Percentiles rank a stretch among this genome's conserved stretches.
These are phyloP conservation scores for Thelonectria discophora DNA, from an alignment of 2,329 filamentous ascomycete genomes.

Conservation along the genomic window DNA sequence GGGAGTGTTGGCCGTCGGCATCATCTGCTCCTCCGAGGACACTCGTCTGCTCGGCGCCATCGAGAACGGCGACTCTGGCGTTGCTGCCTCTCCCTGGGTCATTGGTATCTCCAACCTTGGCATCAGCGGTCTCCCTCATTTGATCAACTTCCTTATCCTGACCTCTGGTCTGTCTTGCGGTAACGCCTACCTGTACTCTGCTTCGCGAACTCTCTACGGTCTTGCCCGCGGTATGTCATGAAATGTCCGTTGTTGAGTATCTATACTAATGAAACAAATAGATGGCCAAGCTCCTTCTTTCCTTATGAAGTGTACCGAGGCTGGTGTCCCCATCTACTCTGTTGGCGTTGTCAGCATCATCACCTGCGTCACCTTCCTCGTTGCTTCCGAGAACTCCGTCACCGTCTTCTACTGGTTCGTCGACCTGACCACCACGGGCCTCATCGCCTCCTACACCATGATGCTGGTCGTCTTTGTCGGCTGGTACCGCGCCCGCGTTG, in stretches of 20 bases:
- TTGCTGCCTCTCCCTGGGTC: constrained; percentile 67
- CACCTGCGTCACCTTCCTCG: constrained; percentile 60
- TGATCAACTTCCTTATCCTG: constrained; percentile 70
- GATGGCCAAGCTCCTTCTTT: constrained; percentile 58
- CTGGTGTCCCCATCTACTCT: constrained; percentile 66
- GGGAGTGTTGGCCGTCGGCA: constrained; percentile 63
- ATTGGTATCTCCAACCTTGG: constrained; percentile 65
- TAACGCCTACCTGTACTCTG: constrained; percentile 59
- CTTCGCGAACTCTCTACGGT: constrained; percentile 57
- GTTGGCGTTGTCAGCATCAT: constrained; percentile 59
- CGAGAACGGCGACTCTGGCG: constrained; percentile 62
- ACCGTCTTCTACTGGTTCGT: constrained; percentile 62
- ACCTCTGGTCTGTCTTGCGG: constrained; percentile 57
- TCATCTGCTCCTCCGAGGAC: constrained; percentile 63
- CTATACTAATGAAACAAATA: constrained; percentile 16
- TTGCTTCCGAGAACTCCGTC: constrained; percentile 56
- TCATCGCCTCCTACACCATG: constrained; percentile 64
- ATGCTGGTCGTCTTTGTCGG: constrained; percentile 54
- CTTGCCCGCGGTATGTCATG: constrained; percentile 49
- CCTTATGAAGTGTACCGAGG: constrained; percentile 64
- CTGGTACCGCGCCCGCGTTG: constrained; percentile 59
- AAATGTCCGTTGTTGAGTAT: not conserved
- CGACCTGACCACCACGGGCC: constrained; percentile 63
- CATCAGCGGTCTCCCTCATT: constrained; percentile 60
- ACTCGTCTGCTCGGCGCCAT: constrained; percentile 50